Evolutionary conservation across 192 early-diverging fungal species (phyloP).

Genomic region (Coemansia sp.): DNA sequence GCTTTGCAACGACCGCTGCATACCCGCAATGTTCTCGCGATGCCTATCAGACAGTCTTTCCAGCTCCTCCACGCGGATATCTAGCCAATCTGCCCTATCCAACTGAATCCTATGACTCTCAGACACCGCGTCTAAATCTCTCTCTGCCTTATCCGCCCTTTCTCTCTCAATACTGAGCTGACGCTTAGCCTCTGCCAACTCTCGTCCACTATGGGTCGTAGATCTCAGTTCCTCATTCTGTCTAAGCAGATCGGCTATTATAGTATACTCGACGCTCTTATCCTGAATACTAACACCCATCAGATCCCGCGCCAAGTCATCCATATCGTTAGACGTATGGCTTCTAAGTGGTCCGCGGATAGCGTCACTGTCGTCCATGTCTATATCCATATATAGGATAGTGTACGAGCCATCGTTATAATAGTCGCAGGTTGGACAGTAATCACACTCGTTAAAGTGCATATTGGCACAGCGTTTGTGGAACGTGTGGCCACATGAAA

Average conservation of each 20-base stretch:
- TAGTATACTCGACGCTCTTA: not conserved
- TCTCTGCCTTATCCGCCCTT: not conserved
- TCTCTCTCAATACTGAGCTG: not conserved
- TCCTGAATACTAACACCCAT: not conserved
- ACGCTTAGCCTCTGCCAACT: not conserved
- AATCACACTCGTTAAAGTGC: not conserved
- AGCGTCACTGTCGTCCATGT: not conserved
- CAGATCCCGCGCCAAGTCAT: not conserved
- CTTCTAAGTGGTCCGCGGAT: not conserved
- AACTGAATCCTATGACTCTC: not conserved
- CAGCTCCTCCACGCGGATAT: not conserved
- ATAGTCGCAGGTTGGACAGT: conserved; percentile 21
- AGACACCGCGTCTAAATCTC: not conserved
- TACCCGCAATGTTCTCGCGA: conserved; percentile 13
- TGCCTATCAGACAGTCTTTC: conserved; percentile 15
- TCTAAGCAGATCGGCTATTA: not conserved
- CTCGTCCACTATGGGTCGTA: not conserved
- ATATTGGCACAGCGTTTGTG: conserved; percentile 21
- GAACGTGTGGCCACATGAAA: conserved; percentile 31
- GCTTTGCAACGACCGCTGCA: conserved; percentile 19
- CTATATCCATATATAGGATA: conserved; percentile 11
- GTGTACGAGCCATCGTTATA: not conserved
- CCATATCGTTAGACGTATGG: not conserved
- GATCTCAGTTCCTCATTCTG: not conserved
- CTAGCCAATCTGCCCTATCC: not conserved